phyloP scores from a whole-genome alignment of 495 filamentous ascomycete species.

The Aspergillus kassunensis region DNA sequence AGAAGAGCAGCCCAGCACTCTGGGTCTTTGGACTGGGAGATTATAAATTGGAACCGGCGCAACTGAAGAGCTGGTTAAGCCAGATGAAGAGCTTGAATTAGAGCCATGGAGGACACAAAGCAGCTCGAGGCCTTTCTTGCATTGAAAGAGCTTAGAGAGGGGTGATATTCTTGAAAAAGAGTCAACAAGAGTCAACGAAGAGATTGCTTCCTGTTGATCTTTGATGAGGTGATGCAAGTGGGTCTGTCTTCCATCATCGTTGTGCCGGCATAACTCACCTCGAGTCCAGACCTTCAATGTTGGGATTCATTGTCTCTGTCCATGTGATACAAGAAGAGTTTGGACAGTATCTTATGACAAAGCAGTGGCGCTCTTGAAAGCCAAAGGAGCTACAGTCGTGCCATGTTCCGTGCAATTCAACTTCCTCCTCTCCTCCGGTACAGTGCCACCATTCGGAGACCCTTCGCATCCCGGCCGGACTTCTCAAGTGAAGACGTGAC shows the following conservation, averaged over 20 bases:
- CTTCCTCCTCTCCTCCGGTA: constrained; percentile 8
- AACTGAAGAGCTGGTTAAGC: constrained; percentile 3
- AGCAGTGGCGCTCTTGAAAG: not conserved
- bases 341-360: too few relatives aligned
- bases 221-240: not conserved
- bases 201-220: not conserved
- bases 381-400: not conserved
- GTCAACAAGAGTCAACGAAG: not conserved
- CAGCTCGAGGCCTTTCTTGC: too few relatives aligned
- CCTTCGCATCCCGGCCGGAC: constrained; percentile 22
- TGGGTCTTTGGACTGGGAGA: not conserved
- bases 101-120: not conserved
- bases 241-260: not conserved
- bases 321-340: too few relatives aligned
- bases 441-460: constrained; percentile 11
- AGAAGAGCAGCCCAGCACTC: too few relatives aligned
- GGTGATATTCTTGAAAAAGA: too few relatives aligned
- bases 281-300: constrained; percentile 1
- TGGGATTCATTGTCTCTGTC: constrained; percentile 3
- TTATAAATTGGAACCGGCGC: constrained; percentile 1
- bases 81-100: not conserved
- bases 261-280: not conserved
- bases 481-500: constrained; percentile 51
- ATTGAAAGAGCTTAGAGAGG: too few relatives aligned
- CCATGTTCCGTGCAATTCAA: constrained; percentile 3